Conservation (phyloP, 2,329 filamentous ascomycete species). For the Botryotinia globosa region DNA sequence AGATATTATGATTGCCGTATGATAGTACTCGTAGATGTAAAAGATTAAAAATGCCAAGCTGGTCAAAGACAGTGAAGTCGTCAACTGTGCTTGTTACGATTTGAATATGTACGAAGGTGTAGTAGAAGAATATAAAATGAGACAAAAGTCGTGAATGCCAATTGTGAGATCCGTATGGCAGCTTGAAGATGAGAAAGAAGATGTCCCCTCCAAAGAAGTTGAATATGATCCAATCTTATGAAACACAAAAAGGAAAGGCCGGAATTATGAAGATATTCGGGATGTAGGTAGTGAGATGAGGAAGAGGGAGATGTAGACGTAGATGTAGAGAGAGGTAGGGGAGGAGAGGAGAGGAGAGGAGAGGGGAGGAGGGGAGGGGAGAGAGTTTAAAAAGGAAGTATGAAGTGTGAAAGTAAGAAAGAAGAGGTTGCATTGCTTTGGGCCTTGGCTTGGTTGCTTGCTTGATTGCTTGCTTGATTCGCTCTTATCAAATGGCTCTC, state of each 20-base stretch:
- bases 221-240: constrained; percentile 8
- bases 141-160: background rate
- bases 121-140: constrained; percentile 1
- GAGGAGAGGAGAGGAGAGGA: background rate
- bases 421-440: constrained; percentile 1
- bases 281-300: background rate
- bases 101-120: constrained; percentile 7
- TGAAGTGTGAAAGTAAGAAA: background rate
- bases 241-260: background rate
- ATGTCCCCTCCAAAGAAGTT: background rate
- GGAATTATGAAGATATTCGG: background rate
- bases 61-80: constrained; percentile 37
- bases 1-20: constrained; percentile 31
- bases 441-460: background rate
- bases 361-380: background rate
- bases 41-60: constrained; percentile 25
- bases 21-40: constrained; percentile 11
- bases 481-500: background rate
- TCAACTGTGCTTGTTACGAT: constrained; percentile 31
- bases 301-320: background rate
- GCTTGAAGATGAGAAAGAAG: constrained; percentile 2
- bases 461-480: background rate
- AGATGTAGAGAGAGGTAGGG: background rate
- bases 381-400: constrained; percentile 1
- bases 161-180: background rate